Base-by-base conservation (phyloP, 495 filamentous ascomycete species). In the Penicillium coffeae region DNA sequence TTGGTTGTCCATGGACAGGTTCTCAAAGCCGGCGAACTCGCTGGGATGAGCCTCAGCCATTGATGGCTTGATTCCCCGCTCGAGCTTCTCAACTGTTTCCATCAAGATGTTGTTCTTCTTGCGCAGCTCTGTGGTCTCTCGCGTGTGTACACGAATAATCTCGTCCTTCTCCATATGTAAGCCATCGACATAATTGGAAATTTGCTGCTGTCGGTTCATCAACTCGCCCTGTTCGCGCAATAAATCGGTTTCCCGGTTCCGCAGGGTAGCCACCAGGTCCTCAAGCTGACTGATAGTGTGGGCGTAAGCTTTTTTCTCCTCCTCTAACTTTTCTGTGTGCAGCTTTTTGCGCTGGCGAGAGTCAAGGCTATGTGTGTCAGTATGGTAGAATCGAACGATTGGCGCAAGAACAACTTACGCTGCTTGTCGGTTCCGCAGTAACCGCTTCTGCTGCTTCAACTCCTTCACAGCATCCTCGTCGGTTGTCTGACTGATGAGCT, bases 281-380 rank as follows among this genome's bases (percentile, higher is more conserved):
- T 97, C 88, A 53, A 96, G 77, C 34, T 82, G 78, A 49, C 73
- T 75, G 64, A 97, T 86, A 55, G 83, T 60, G 47, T 78, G 80
- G 48, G 81, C 86, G 72, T 82, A 93, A 35, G 86, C 80, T 73
- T 96, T 96, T 80, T 96, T 95, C 71, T 96, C 90, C 62, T 94
- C 88, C 63, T 99, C 93, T 13, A 99, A 80, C 48, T 91, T 86
- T 74, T 97, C 92, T 20, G 93, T 97, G 71, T 99, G 92, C 66
- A 91, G 86, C 79, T 99, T 99, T 80, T 97, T 99, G 54, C 94
- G 86, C 67, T 96, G 93, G 53, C 93, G 86, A 21, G 94, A 97
- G 71, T 96, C 90, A 53, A 99, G 82, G 38, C 89, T 96, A 61
- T 32, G 20, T 1, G 13, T n/a, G 2, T 6, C 27, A 18, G 15